Evolutionary conservation across 805 yeast species (phyloP).

Genomic region (Kluyveromyces aestuarii): DNA sequence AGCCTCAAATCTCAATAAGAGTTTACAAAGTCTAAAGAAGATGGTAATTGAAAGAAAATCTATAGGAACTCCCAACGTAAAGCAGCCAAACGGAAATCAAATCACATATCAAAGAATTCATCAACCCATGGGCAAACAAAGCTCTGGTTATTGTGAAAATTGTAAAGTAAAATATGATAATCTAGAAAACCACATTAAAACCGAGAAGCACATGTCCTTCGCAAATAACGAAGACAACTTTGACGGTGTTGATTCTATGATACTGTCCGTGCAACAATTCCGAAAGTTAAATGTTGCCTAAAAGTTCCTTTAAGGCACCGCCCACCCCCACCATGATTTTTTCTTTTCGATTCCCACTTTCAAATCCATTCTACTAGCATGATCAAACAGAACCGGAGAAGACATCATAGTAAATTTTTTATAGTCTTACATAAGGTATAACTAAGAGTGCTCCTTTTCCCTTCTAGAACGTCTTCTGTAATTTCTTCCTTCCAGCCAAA

Average conservation of each 20-base stretch:
- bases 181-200: constrained; percentile 63
- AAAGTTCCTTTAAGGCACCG: background rate
- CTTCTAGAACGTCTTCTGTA: too few species aligned
- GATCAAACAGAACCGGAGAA: background rate
- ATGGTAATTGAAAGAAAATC: constrained; percentile 24
- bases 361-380: background rate
- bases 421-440: background rate
- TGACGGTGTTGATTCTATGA: constrained; percentile 64
- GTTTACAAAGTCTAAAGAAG: constrained; percentile 21
- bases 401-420: background rate
- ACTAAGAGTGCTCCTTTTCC: too few species aligned
- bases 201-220: constrained; percentile 67
- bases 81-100: constrained; percentile 4
- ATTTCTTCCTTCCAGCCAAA: too few species aligned
- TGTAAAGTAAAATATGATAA: constrained; percentile 78
- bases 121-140: constrained; percentile 15
- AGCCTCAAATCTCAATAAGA: constrained; percentile 26
- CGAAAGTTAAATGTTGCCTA: constrained; percentile 17
- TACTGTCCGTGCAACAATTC: constrained; percentile 24
- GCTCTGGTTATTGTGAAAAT: constrained; percentile 86
- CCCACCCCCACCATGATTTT: too few species aligned
- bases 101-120: constrained; percentile 6
- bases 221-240: constrained; percentile 68
- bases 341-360: background rate
- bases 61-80: background rate